Percentiles rank a stretch among this genome's conserved stretches.
phyloP scores from a whole-genome alignment of 208 protist species.

The Leishmania major region DNA sequence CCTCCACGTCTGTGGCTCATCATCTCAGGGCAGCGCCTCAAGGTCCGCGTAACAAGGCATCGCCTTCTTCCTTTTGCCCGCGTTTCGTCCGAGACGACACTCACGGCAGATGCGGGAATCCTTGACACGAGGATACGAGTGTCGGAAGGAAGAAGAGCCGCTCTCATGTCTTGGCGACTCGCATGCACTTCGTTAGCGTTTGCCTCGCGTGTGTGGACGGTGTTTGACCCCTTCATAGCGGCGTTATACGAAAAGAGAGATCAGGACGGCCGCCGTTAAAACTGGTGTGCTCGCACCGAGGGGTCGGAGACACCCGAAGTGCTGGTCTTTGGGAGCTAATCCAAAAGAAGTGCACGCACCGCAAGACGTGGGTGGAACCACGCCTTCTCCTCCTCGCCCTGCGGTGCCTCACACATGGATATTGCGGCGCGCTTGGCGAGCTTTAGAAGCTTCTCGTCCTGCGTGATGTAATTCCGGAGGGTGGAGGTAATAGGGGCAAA shows the following conservation, averaged over 20 bases:
- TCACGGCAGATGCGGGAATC: background rate
- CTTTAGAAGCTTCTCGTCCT: slow-evolving; percentile 57
- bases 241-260: slow-evolving; percentile 13
- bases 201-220: background rate
- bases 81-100: background rate
- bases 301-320: background rate
- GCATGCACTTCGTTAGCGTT: background rate
- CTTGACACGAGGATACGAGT: background rate
- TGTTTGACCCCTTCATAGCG: background rate
- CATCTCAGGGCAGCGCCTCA: background rate
- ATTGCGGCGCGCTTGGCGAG: slow-evolving; percentile 73
- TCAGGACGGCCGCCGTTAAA: background rate
- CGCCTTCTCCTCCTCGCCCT: slow-evolving; percentile 15
- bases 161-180: background rate
- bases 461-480: slow-evolving; percentile 71
- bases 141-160: background rate
- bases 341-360: slow-evolving; percentile 61
- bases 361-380: slow-evolving; percentile 80
- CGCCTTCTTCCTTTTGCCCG: background rate
- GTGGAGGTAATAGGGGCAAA: slow-evolving; percentile 81
- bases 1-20: background rate
- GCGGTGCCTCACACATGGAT: slow-evolving; percentile 53
- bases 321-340: slow-evolving; percentile 28
- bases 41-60: background rate
- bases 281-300: background rate